These are phyloP conservation scores for Pseudopithomyces chartarum DNA, from an alignment of 2,329 filamentous ascomycete species.

Conservation along the genomic window DNA sequence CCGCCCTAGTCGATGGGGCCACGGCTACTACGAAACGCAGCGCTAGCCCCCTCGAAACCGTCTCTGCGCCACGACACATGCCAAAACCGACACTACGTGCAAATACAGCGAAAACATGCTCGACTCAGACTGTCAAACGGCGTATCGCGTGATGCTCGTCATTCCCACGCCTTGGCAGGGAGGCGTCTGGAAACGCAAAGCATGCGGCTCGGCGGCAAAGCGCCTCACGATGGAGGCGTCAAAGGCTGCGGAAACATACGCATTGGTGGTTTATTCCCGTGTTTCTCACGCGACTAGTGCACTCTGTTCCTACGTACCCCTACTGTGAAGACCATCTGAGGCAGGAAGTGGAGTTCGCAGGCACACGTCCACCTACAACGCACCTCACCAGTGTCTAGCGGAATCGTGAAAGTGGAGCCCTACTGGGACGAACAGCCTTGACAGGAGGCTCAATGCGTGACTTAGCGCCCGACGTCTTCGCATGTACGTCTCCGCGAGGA, in stretches of 20 bases:
- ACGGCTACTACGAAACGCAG: conserved; percentile 14
- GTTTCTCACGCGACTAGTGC: conserved; percentile 1
- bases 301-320: not conserved
- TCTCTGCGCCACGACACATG: conserved; percentile 5
- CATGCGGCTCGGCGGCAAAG: conserved; percentile 6
- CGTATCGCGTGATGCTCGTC: conserved; percentile 6
- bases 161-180: conserved; percentile 1
- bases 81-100: not conserved
- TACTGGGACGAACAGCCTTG: conserved; percentile 1
- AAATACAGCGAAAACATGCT: not conserved
- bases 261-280: conserved; percentile 5
- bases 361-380: conserved; percentile 6
- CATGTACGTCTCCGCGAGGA: not conserved
- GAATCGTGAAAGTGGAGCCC: conserved; percentile 3
- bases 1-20: not conserved
- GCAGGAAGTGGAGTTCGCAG: conserved; percentile 5
- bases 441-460: conserved; percentile 5
- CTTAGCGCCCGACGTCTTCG: conserved; percentile 1
- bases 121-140: conserved; percentile 5
- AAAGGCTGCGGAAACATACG: not conserved
- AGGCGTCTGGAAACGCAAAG: not conserved
- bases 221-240: not conserved
- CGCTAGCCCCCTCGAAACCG: conserved; percentile 9
- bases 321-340: conserved; percentile 1
- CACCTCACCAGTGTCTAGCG: conserved; percentile 9